A percentile compares a stretch with the other conserved stretches of the same genome.
phyloP scores from a whole-genome alignment of 75 land plant genomes.

The Adiantum capillusveneris region DNA sequence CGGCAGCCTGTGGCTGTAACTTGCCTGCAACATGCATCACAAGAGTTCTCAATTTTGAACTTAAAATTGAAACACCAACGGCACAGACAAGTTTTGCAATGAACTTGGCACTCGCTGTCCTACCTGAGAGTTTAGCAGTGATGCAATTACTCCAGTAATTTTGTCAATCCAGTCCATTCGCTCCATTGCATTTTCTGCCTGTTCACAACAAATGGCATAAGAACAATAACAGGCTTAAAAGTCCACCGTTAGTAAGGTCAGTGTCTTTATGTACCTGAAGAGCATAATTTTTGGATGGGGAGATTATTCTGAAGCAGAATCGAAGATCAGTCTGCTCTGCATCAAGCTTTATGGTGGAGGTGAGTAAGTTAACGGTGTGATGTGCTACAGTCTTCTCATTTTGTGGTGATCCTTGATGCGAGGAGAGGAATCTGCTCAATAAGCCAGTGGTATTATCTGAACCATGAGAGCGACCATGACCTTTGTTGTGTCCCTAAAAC shows the following conservation, averaged over 20 bases:
- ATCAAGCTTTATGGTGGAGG: slow-evolving; percentile 97
- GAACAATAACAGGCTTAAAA: background rate
- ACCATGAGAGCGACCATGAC: background rate
- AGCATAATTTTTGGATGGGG: slow-evolving; percentile 89
- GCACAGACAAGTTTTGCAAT: too few species aligned
- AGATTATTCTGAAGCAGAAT: slow-evolving; percentile 95
- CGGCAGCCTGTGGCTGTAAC: slow-evolving; percentile 12
- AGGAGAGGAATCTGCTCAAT: slow-evolving; percentile 72
- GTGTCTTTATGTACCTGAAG: slow-evolving; percentile 52
- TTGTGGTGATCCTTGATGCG: slow-evolving; percentile 71
- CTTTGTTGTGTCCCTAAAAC: too few species aligned
- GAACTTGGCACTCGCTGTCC: too few species aligned
- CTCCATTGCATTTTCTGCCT: slow-evolving; percentile 94
- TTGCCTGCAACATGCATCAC: slow-evolving; percentile 5
- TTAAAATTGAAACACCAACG: background rate
- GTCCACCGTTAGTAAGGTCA: background rate
- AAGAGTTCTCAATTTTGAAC: background rate
- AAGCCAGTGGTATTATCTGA: slow-evolving; percentile 61
- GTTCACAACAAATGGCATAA: background rate
- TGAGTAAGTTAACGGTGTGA: slow-evolving; percentile 89
- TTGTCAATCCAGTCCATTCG: slow-evolving; percentile 96
- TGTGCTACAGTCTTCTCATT: slow-evolving; percentile 92
- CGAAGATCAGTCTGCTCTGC: slow-evolving; percentile 96
- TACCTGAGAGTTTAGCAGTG: slow-evolving; percentile 68
- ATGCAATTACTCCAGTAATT: slow-evolving; percentile 86